A percentile compares a stretch with the other conserved stretches of the same genome.
phyloP scores from a whole-genome alignment of 495 filamentous ascomycete genomes.

The Penicillium argentinense region DNA sequence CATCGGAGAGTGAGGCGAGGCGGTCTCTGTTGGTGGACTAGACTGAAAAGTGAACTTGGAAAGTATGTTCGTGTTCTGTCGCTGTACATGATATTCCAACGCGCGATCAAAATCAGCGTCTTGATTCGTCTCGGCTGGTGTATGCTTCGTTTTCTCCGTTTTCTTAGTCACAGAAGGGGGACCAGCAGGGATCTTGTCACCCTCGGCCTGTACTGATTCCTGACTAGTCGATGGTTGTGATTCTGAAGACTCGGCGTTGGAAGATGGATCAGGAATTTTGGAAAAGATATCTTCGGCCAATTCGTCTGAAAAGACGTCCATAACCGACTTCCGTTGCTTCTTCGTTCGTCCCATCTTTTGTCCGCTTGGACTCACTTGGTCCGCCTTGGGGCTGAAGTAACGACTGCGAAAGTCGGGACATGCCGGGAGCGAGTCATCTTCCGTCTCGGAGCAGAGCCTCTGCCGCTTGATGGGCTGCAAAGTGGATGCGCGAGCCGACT shows the following conservation, averaged over 20 bases:
- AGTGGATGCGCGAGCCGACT: constrained; percentile 43
- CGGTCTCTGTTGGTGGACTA: constrained; percentile 4
- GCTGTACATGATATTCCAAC: constrained; percentile 36
- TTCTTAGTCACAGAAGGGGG: background rate
- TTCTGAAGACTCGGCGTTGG: background rate
- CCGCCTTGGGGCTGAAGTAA: constrained; percentile 50
- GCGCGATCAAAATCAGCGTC: constrained; percentile 28
- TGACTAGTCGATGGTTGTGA: constrained; percentile 9
- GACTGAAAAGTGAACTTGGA: constrained; percentile 37
- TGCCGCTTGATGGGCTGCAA: constrained; percentile 59
- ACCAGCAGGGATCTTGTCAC: background rate
- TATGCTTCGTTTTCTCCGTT: background rate
- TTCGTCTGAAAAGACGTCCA: constrained; percentile 69
- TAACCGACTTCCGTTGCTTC: constrained; percentile 45
- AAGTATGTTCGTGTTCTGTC: constrained; percentile 36
- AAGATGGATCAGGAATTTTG: constrained; percentile 43
- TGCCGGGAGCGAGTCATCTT: constrained; percentile 37
- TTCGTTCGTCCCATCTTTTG: constrained; percentile 46
- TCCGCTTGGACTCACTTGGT: constrained; percentile 52
- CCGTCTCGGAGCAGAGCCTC: constrained; percentile 57
- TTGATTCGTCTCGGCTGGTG: background rate
- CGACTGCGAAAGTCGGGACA: constrained; percentile 49
- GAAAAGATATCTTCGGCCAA: constrained; percentile 62
- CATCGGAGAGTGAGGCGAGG: background rate
- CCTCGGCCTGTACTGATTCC: background rate